Conservation (phyloP, 805 yeast species). For the Lachancea quebecensis region DNA sequence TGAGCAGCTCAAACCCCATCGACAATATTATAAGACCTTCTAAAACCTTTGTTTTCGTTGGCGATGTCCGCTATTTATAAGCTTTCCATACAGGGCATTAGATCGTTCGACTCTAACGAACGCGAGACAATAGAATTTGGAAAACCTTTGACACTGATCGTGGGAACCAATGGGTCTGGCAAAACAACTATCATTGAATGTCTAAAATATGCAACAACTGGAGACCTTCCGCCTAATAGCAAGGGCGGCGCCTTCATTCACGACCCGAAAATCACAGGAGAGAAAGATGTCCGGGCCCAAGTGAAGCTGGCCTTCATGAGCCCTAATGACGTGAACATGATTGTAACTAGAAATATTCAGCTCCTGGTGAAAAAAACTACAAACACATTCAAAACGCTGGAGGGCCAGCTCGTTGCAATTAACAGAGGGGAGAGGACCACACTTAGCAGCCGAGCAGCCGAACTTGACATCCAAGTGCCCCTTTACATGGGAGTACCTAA, state of each 20-base stretch:
- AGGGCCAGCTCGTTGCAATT: conserved; percentile 73
- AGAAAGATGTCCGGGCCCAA: conserved; percentile 78
- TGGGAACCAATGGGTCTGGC: conserved; percentile 95
- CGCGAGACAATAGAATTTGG: conserved; percentile 86
- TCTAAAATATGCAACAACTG: conserved; percentile 88
- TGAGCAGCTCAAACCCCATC: too few species aligned
- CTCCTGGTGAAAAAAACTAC: conserved; percentile 54
- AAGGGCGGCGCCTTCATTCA: conserved; percentile 95
- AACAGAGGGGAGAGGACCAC: conserved; percentile 63
- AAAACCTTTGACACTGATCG: conserved; percentile 83
- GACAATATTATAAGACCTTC: too few species aligned
- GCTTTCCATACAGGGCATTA: conserved; percentile 75
- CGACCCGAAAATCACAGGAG: conserved; percentile 78
- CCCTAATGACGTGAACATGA: conserved; percentile 69
- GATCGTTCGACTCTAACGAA: conserved; percentile 83
- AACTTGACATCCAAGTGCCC: conserved; percentile 77
- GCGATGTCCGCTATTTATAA: conserved; percentile 42
- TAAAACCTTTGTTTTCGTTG: too few species aligned
- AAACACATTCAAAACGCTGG: conserved; percentile 80
- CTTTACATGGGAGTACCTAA: conserved; percentile 78
- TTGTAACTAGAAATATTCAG: conserved; percentile 80
- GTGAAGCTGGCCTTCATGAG: conserved; percentile 80
- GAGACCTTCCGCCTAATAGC: conserved; percentile 90
- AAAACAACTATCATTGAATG: conserved; percentile 96
- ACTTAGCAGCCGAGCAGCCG: conserved; percentile 73